Evolutionary conservation across 352 stramenopile species (phyloP), one percentile per base, ranked within the genome.

Genomic region (Phytophthora multivora): DNA sequence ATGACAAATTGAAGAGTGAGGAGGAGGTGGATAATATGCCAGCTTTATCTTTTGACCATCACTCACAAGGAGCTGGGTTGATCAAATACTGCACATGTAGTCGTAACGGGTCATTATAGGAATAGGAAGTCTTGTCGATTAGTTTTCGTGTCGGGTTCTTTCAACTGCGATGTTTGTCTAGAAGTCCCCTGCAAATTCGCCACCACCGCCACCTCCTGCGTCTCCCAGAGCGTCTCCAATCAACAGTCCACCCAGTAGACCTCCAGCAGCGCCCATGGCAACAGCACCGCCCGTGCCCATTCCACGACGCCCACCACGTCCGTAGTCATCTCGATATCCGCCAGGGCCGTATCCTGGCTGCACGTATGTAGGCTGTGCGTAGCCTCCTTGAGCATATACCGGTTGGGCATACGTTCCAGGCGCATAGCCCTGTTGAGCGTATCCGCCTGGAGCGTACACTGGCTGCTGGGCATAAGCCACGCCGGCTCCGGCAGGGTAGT

Each of bases 231-330:
- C 69, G 16, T 78, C 73, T 11, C 69, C 74, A 25, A 83, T 47
- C 12, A 83, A 28, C 3, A 83, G 51, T 2, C 74, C 71, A 39
- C 74, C 75, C 13, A 82, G 33, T 4, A 84, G 50, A 45, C 70
- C 67, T 12, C 66, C 67, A n/a, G 67, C 75, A 21, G 68, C 71
- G 3, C 75, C 69, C 41, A 75, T 75, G 6, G 71, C 74, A 18
- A 80, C 60, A 18, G 66, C 68, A 30, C 57, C 54, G 11, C 66
- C 69, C 5, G 68, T 75, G 46, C 73, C 75, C 69, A 80, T 79
- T 33, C 71, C 69, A 38, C 71, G 68, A 19, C 59, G 60, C 10
- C 66, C 62, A 9, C 66, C 66, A 35, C 58, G 63, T 36, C 58
- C 42, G 23, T 75, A 69, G 41, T 67, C 59, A 28, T 59, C 59